Evolutionary conservation across 2,329 filamentous ascomycete genomes (phyloP), one percentile per base, ranked within the genome.

Genomic region (Magnaporthiopsis rhizophila): DNA sequence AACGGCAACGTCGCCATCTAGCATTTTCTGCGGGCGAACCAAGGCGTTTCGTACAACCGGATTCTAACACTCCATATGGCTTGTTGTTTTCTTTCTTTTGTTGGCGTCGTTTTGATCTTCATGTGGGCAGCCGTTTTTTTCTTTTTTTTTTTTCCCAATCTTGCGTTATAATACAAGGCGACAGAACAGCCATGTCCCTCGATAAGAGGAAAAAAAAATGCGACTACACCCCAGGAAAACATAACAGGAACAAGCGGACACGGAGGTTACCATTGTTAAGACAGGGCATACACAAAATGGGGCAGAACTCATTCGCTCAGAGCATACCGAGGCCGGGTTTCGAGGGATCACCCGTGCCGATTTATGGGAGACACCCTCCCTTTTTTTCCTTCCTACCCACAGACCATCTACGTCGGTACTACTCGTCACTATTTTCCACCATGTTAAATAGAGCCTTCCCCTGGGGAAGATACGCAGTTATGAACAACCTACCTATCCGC

Each of bases 21-120:
- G 45, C 45, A 53, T 53, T 53, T 53, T 45, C 38, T 58, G 57
- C 13, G n/a, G 57, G 57, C 57, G 57, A 58, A 58, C 57, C 57
- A 58, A 21, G 57, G 57, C 57, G 57, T 58, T 58, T 58, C 28
- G n/a, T n/a, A 18, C 24, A 32, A 32, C 7, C 28, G 24, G 57
- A 58, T 6, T 7, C 24, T 11, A 28, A 30, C 13, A 15, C 6
- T 58, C 57, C 28, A 11, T 9, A 18, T 15, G n/a, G 15, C 53
- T 4, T 53, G 28, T n/a, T 15, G 57, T n/a, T 56, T 62, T 7
- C 57, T 4, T 36, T 36, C 50, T 61, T 61, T 61, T 62, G 12
- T 58, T 58, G 50, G 36, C 13, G 18, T 18, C 6, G 28, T n/a
- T 26, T 59, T 34, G 21, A 30, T 12, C 18, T 53, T 32, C 34